These are phyloP conservation scores for Rhodotorula graminis DNA, from an alignment of 768 basidiomycete genomes.

Conservation along the genomic window DNA sequence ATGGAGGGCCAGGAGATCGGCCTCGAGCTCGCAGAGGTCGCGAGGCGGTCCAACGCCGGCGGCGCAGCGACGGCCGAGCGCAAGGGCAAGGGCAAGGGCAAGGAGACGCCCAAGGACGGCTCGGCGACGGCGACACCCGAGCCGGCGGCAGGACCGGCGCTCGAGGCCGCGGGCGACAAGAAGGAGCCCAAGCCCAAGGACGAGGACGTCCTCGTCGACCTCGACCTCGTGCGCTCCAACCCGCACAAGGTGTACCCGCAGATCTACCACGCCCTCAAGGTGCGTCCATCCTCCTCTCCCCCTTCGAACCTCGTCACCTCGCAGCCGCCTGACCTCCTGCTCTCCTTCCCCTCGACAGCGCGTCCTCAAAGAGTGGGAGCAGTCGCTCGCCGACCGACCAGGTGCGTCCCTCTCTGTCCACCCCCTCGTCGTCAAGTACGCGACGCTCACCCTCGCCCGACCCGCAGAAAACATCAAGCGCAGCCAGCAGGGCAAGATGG, in stretches of 20 bases:
- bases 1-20: conserved; percentile 58
- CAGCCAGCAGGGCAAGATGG: conserved; percentile 84
- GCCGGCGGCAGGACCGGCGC: conserved; percentile 4
- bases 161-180: conserved; percentile 56
- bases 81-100: conserved; percentile 22
- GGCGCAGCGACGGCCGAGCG: no score
- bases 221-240: conserved; percentile 77
- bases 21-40: conserved; percentile 69
- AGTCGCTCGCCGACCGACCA: conserved; percentile 87
- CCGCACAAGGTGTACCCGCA: conserved; percentile 93
- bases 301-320: neutral
- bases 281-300: conserved; percentile 17
- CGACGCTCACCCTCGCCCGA: conserved; percentile 49
- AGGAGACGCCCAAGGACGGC: conserved; percentile 44
- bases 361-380: conserved; percentile 91
- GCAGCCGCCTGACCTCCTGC: no score
- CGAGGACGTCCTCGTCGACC: conserved; percentile 64
- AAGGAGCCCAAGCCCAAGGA: conserved; percentile 55
- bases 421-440: neutral
- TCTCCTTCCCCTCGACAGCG: conserved; percentile 47
- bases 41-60: conserved; percentile 44
- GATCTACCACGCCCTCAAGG: conserved; percentile 90
- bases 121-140: neutral
- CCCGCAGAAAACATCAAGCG: conserved; percentile 64
- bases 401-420: conserved; percentile 53